phyloP scores from a whole-genome alignment of 2,329 filamentous ascomycete species.

The Fusarium penzigii region DNA sequence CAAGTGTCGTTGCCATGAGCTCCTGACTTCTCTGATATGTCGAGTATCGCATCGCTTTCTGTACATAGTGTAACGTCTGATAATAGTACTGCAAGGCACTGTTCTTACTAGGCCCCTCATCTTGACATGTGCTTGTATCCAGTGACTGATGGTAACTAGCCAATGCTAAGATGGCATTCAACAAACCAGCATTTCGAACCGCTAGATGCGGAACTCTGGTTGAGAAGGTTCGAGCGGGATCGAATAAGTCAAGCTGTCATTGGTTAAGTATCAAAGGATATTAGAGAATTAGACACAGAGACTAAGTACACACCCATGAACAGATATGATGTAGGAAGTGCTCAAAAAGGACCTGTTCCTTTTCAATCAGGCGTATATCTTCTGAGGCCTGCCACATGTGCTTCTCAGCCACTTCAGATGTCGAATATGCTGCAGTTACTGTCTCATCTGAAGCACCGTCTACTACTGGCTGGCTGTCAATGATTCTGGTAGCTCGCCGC shows the following conservation, averaged over 20 bases:
- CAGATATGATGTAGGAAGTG: slow-evolving; percentile 27
- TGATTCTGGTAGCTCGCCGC: slow-evolving; percentile 18
- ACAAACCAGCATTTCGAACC: slow-evolving; percentile 50
- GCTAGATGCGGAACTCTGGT: slow-evolving; percentile 23
- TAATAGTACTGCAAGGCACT: slow-evolving; percentile 55
- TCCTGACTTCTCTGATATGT: slow-evolving; percentile 60
- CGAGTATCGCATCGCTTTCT: slow-evolving; percentile 58
- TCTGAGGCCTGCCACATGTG: slow-evolving; percentile 23
- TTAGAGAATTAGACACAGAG: background rate
- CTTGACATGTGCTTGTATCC: background rate
- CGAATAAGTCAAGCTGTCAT: slow-evolving; percentile 25
- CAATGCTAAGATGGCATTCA: slow-evolving; percentile 59
- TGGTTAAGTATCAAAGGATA: background rate
- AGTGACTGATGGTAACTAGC: slow-evolving; percentile 35
- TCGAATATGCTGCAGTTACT: background rate
- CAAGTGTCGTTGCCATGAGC: slow-evolving; percentile 58
- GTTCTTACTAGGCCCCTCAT: slow-evolving; percentile 9
- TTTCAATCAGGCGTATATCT: slow-evolving; percentile 20
- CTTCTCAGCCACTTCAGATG: slow-evolving; percentile 9
- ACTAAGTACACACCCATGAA: slow-evolving; percentile 19
- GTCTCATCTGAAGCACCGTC: background rate
- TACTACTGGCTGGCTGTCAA: slow-evolving; percentile 14
- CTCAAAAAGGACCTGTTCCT: slow-evolving; percentile 25
- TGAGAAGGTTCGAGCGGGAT: slow-evolving; percentile 22
- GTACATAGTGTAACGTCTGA: slow-evolving; percentile 62